Conservation (phyloP, 2,329 filamentous ascomycete genomes). For the Akanthomyces dipterigenus region DNA sequence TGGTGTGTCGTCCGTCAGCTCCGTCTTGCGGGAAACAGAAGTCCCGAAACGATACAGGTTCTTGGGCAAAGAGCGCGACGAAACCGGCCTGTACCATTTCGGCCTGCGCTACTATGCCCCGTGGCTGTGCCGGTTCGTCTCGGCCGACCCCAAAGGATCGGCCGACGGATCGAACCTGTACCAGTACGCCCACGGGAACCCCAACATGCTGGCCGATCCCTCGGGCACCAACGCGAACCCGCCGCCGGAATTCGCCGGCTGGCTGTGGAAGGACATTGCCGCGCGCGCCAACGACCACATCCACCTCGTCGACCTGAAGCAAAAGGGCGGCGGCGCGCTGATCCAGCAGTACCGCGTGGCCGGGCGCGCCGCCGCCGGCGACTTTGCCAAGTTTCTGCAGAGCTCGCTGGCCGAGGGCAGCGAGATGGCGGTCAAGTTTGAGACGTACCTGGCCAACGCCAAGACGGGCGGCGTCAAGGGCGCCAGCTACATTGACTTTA, state of each 20-base stretch:
- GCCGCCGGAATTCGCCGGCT: not conserved
- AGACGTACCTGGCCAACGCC: slow-evolving; percentile 3
- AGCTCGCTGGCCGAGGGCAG: not conserved
- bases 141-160: slow-evolving; percentile 18
- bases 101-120: slow-evolving; percentile 21
- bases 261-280: not conserved
- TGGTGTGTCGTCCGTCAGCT: slow-evolving; percentile 17
- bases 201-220: slow-evolving; percentile 10
- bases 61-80: slow-evolving; percentile 17
- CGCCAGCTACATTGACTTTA: slow-evolving; percentile 6
- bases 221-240: not conserved
- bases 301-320: not conserved
- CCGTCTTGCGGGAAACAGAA: slow-evolving; percentile 1
- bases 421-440: not conserved
- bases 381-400: not conserved
- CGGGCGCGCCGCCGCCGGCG: not conserved
- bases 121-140: slow-evolving; percentile 21
- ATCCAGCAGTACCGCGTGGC: not conserved
- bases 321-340: not conserved
- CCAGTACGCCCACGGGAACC: slow-evolving; percentile 14
- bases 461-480: not conserved
- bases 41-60: slow-evolving; percentile 21
- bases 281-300: not conserved
- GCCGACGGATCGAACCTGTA: slow-evolving; percentile 17
- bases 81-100: slow-evolving; percentile 22